Evolutionary conservation across 306 rosid species (phyloP), one percentile per base, ranked within the genome.

Genomic region (Vigna hirtella): DNA sequence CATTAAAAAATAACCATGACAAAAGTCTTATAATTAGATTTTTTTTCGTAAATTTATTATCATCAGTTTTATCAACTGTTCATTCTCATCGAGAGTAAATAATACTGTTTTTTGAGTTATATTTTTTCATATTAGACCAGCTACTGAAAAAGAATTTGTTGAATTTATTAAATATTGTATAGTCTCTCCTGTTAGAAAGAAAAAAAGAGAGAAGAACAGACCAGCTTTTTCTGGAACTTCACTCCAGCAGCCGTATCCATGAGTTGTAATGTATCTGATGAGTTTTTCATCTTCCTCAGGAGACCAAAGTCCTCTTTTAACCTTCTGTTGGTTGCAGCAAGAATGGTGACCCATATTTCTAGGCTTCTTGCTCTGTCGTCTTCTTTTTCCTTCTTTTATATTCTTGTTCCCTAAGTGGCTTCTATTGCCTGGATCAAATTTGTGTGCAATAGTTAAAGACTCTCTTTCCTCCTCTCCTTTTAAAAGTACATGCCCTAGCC

Each of bases 211-310:
- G 13, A 16, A 9, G 18, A 22, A 30, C 70, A 16, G 13, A 90
- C 98, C 98, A 77, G 98, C 97, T 92, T 92, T 92, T 22, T 94
- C 93, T 2, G 98, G 97, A 56, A 94, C 97, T 82, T 92, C 97
- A 77, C 97, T 94, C 98, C 98, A 94, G 34, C 97, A 94, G 43
- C 98, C 98, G 87, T 94, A 92, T 61, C 97, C 98, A 69, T 94
- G 92, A 40, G 95, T 88, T 52, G 95, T 88, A 52, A 94, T 94
- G 87, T 94, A 90, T 83, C 87, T 73, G 43, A 94, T 87, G 79
- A 94, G 98, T 88, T 92, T 94, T 78, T 94, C 97, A 52, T 94
- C 98, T 79, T 94, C 98, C 61, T 92, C 97, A 0, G 98, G 98
- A 6, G 97, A 94, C 98, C 98, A 94, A 53, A 94, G 97, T 11